Conservation (phyloP, 2,329 filamentous ascomycete genomes). For the Myriosclerotinia duriaeana region DNA sequence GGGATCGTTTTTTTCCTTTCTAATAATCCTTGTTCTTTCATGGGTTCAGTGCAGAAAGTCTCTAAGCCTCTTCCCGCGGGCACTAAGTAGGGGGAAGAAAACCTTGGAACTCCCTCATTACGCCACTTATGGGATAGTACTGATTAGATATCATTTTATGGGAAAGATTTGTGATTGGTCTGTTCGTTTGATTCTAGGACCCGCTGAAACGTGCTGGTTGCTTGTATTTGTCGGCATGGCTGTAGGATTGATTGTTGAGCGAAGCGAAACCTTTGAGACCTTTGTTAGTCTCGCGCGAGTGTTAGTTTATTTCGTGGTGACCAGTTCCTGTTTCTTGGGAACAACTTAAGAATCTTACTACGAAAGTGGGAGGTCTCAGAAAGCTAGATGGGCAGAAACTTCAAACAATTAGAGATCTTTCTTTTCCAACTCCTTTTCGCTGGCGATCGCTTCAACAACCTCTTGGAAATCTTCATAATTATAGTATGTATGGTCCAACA, state of each 20-base stretch:
- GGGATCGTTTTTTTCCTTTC: too few species aligned
- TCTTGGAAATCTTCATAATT: not conserved
- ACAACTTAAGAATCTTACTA: not conserved
- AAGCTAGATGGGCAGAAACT: not conserved
- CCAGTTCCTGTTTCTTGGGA: not conserved
- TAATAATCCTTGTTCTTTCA: not conserved
- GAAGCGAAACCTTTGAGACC: constrained; percentile 14
- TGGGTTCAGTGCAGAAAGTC: not conserved
- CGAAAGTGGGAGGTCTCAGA: not conserved
- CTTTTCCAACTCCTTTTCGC: not conserved
- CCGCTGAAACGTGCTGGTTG: constrained; percentile 1
- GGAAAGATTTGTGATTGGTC: not conserved
- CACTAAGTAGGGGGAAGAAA: constrained; percentile 8
- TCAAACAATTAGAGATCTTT: not conserved
- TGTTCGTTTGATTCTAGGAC: not conserved
- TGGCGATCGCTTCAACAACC: not conserved
- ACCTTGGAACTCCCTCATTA: too few species aligned
- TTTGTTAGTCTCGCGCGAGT: not conserved
- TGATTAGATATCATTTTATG: not conserved
- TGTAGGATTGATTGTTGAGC: not conserved
- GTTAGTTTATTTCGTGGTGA: not conserved
- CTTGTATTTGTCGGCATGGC: not conserved
- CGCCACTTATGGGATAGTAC: not conserved
- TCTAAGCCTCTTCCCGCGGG: constrained; percentile 6
- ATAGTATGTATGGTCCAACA: not conserved